These are phyloP conservation scores for Lolium rigidum DNA, from an alignment of 176 grass and related monocot species.

Conservation along the genomic window DNA sequence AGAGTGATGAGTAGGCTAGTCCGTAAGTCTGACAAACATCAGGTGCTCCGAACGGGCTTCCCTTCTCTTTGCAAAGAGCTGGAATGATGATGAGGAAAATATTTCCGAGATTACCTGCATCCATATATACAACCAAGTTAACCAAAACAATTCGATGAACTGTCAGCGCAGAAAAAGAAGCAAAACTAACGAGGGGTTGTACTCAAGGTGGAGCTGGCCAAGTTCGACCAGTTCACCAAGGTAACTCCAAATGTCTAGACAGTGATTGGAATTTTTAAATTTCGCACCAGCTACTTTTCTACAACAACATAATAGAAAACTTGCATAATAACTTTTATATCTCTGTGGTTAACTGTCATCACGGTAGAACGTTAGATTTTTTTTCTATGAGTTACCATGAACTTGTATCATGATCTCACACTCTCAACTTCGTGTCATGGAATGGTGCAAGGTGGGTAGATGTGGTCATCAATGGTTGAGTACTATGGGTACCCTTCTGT, in stretches of 20 bases:
- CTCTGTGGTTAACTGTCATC: background rate
- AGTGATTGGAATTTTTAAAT: background rate
- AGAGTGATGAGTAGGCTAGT: constrained; percentile 81
- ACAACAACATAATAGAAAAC: background rate
- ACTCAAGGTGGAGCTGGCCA: background rate
- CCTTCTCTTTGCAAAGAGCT: constrained; percentile 90
- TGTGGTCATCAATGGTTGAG: too few species aligned
- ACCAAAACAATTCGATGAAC: background rate
- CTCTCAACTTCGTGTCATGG: background rate
- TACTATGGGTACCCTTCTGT: too few species aligned
- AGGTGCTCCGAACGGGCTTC: constrained; percentile 77
- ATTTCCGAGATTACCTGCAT: constrained; percentile 80
- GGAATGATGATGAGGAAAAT: constrained; percentile 89
- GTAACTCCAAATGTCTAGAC: constrained; percentile 1
- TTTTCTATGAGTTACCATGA: background rate
- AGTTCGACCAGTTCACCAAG: background rate
- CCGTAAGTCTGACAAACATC: constrained; percentile 66
- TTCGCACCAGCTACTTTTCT: background rate
- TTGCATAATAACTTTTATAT: background rate
- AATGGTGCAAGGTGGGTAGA: background rate
- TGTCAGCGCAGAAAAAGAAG: background rate
- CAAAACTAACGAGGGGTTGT: background rate
- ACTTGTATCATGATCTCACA: background rate
- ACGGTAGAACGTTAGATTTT: background rate
- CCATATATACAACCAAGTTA: background rate